A percentile compares a stretch with the other conserved stretches of the same genome.
Conservation (phyloP, 2,329 filamentous ascomycete genomes). For the Penicillium sp. region DNA sequence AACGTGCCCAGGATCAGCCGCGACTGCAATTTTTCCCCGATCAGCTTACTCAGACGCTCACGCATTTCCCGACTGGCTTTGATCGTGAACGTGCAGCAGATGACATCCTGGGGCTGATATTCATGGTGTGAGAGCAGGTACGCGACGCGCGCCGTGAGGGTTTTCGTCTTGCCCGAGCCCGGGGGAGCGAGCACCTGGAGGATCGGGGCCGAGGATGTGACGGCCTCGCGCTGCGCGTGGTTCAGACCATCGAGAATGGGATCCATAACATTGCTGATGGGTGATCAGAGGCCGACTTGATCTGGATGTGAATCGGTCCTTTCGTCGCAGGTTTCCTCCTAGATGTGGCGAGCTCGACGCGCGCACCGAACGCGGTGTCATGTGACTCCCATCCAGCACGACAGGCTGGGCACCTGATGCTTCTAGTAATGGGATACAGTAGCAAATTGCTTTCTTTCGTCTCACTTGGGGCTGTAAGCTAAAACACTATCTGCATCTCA, state of each 20-base stretch:
- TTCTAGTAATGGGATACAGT: background rate
- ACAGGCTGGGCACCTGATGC: no score
- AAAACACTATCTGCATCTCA: no score
- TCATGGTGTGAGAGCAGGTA: constrained; percentile 71
- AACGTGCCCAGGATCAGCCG: constrained; percentile 87
- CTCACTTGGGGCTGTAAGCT: no score
- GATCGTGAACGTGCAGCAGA: constrained; percentile 95
- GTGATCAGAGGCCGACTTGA: no score
- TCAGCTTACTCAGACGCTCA: constrained; percentile 69
- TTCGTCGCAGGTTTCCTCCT: background rate
- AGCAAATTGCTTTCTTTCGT: no score
- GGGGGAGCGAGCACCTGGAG: constrained; percentile 59
- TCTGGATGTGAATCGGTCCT: no score
- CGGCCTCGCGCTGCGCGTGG: constrained; percentile 57
- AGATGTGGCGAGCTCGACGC: constrained; percentile 9
- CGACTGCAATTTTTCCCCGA: constrained; percentile 70
- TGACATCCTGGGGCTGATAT: constrained; percentile 75
- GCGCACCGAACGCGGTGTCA: constrained; percentile 25
- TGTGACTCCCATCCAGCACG: constrained; percentile 14
- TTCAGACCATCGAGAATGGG: constrained; percentile 58
- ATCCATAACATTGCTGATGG: constrained; percentile 40
- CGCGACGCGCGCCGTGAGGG: constrained; percentile 83
- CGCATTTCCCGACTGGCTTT: constrained; percentile 95
- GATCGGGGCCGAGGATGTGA: constrained; percentile 55
- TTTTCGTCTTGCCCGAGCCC: constrained; percentile 86